Conservation (phyloP, 768 basidiomycete genomes). For the Terana coerulea region DNA sequence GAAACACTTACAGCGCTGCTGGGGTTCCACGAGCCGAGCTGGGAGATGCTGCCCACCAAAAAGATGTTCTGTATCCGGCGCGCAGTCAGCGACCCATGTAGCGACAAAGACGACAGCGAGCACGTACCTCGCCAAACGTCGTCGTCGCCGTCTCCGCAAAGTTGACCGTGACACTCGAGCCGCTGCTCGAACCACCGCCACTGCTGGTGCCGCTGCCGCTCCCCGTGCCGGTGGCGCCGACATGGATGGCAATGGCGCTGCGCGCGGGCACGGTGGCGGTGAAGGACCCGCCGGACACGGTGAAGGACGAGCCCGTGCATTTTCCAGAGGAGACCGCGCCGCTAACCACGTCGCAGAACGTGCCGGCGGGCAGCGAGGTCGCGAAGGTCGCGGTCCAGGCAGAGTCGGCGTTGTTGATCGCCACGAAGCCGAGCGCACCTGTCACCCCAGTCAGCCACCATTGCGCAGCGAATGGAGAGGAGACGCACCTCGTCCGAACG, state of each 20-base stretch:
- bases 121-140: constrained; percentile 49
- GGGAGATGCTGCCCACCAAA: constrained; percentile 50
- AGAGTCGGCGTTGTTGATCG: constrained; percentile 61
- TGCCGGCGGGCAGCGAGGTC: constrained; percentile 53
- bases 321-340: constrained; percentile 36
- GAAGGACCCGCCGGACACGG: constrained; percentile 48
- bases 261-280: constrained; percentile 46
- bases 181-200: constrained; percentile 7
- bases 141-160: constrained; percentile 57
- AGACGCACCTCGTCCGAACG: constrained; percentile 60
- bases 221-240: constrained; percentile 30
- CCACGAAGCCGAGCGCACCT: constrained; percentile 56
- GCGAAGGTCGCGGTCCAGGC: constrained; percentile 53
- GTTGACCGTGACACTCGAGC: constrained; percentile 35
- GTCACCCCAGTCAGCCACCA: not conserved
- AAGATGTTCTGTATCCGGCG: constrained; percentile 69
- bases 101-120: not conserved
- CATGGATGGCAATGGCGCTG: constrained; percentile 55
- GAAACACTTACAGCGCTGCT: constrained; percentile 42
- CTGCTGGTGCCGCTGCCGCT: no score
- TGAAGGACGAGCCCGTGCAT: constrained; percentile 53
- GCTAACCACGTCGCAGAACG: constrained; percentile 65
- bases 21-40: constrained; percentile 52
- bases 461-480: not conserved
- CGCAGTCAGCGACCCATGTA: no score